These are phyloP conservation scores for Aureobasidium sp. DNA, from an alignment of 2,329 filamentous ascomycete species.

Conservation along the genomic window DNA sequence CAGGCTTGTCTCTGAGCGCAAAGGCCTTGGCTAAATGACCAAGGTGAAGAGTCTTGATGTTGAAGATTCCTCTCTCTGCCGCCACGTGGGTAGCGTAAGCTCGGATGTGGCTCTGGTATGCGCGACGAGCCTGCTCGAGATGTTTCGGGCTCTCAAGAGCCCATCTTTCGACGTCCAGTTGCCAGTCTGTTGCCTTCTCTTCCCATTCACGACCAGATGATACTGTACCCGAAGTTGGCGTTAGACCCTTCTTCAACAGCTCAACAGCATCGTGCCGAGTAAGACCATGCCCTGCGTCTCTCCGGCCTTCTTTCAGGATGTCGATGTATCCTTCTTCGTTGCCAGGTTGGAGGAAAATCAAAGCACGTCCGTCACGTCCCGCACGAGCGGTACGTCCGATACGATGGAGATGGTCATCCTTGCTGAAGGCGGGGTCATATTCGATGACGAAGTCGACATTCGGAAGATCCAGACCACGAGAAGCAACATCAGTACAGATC, in stretches of 20 bases:
- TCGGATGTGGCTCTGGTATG: slow-evolving; percentile 84
- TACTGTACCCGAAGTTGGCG: slow-evolving; percentile 23
- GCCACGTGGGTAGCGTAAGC: slow-evolving; percentile 92
- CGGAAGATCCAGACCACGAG: slow-evolving; percentile 88
- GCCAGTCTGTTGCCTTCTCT: slow-evolving; percentile 58
- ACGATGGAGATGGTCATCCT: slow-evolving; percentile 88
- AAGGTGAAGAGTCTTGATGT: slow-evolving; percentile 84
- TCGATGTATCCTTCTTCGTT: slow-evolving; percentile 86
- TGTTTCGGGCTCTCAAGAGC: slow-evolving; percentile 57
- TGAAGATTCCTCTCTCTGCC: slow-evolving; percentile 77
- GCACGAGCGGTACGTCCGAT: slow-evolving; percentile 93
- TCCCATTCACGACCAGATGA: slow-evolving; percentile 50
- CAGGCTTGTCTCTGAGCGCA: slow-evolving; percentile 78
- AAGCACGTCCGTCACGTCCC: slow-evolving; percentile 76
- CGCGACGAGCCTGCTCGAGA: slow-evolving; percentile 74
- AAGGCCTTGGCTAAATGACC: slow-evolving; percentile 94
- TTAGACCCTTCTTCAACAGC: slow-evolving; percentile 59
- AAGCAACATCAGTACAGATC: slow-evolving; percentile 91
- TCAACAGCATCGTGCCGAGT: slow-evolving; percentile 58
- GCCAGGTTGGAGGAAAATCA: slow-evolving; percentile 85
- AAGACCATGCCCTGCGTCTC: slow-evolving; percentile 57
- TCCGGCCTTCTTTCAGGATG: slow-evolving; percentile 65
- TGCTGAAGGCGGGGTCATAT: slow-evolving; percentile 90
- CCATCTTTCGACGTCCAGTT: slow-evolving; percentile 61
- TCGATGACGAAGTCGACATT: slow-evolving; percentile 93